These are phyloP conservation scores for Linaria vulgaris DNA, from an alignment of 257 asterid genomes.

Conservation along the genomic window DNA sequence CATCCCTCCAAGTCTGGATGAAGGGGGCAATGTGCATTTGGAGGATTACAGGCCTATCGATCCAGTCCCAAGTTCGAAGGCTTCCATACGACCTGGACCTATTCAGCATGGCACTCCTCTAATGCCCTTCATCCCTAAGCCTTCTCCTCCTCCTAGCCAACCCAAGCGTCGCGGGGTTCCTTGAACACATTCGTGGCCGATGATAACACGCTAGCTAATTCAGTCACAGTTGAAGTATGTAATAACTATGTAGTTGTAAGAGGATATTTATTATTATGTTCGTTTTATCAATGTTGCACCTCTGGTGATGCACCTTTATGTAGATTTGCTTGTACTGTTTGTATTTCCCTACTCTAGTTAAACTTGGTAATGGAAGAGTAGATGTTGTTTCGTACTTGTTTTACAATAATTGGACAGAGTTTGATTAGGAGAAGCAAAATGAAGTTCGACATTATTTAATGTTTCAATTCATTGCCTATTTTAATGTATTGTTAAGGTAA, in stretches of 20 bases:
- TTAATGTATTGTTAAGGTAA: too few relatives aligned
- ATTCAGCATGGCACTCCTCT: conserved; percentile 86
- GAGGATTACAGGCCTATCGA: conserved; percentile 76
- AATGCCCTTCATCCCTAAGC: conserved; percentile 76
- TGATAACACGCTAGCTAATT: conserved; percentile 6
- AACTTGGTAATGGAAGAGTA: conserved; percentile 13
- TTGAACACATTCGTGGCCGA: neutral
- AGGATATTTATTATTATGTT: conserved; percentile 16
- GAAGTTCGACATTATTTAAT: too few relatives aligned
- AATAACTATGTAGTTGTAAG: conserved; percentile 23
- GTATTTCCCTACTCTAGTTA: conserved; percentile 19
- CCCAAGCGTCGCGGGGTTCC: conserved; percentile 32
- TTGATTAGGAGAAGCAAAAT: too few relatives aligned
- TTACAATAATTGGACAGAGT: too few relatives aligned
- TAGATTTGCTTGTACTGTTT: conserved; percentile 15
- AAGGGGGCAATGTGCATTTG: conserved; percentile 27
- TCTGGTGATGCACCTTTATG: conserved; percentile 22
- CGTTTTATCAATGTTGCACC: neutral
- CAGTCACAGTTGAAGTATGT: neutral
- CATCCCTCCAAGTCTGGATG: neutral
- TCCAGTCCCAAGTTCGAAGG: conserved; percentile 80
- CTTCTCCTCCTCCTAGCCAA: conserved; percentile 59
- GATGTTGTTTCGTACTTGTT: too few relatives aligned
- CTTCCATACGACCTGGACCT: conserved; percentile 66
- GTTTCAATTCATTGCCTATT: too few relatives aligned